Evolutionary conservation across 768 basidiomycete genomes (phyloP), one percentile per base, ranked within the genome.

Genomic region (Pluteus cervinus): DNA sequence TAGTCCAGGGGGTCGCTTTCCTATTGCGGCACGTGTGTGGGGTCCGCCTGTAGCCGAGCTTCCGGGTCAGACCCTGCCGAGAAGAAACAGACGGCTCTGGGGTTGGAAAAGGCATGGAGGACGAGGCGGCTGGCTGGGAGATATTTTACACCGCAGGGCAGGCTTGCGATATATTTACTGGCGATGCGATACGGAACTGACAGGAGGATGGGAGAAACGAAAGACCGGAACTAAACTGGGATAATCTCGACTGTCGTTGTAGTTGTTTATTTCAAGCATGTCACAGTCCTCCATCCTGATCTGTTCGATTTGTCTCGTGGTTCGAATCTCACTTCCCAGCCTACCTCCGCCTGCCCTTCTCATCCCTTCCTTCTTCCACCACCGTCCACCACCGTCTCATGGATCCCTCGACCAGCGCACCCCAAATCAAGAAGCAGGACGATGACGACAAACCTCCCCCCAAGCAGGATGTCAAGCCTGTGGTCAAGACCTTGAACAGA

Each of bases 401-500:
- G 68, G 68, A 67, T 41, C 45, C 63, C 28, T 39, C 55, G 39
- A 50, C 53, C 49, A 51, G 54, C 39, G 29, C 47, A 21, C 36
- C 55, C 30, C 48, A 45, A 24, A 65, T 81, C 47, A 79, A 73
- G 65, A 83, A 82, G 57, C 70, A 75, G 47, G 79, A 83, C 48
- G 79, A 68, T 36, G 75, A 77, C 40, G 69, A 67, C 40, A 65
- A 70, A 43, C 41, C 51, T 33, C 75, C 71, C 14, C 10, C 33
- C 33, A 86, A 86, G 60, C 71, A 71, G 33, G 83, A 85, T 51
- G 53, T 74, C 23, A 89, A 87, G 53, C 79, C 85, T n/a, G 63
- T 65, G 22, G 78, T 75, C 36, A 81, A 83, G 63, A 83, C 86
- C 7, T 66, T 89, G 54, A 90, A 90, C 63, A 73, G 87, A 60